These are phyloP conservation scores for Dactylorhiza incarnata DNA, from an alignment of 106 monocot genomes.

Conservation along the genomic window DNA sequence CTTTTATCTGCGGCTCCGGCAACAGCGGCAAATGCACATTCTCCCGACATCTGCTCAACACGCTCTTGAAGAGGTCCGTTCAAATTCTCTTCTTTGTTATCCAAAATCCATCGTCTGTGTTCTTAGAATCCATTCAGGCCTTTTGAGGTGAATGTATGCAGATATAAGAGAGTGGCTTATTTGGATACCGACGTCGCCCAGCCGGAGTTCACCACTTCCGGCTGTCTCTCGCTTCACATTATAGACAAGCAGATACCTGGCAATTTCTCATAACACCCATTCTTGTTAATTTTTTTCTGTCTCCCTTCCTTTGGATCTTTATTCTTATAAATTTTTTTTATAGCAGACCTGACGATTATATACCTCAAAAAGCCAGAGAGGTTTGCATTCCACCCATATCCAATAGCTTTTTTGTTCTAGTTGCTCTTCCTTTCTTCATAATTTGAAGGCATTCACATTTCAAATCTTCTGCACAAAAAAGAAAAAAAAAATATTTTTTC, in stretches of 20 bases:
- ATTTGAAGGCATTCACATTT: not conserved
- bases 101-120: not conserved
- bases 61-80: slow-evolving; percentile 45
- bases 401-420: not conserved
- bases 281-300: not conserved
- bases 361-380: slow-evolving; percentile 55
- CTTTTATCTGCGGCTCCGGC: slow-evolving; percentile 33
- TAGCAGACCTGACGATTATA: slow-evolving; percentile 49
- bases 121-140: not conserved
- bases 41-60: slow-evolving; percentile 36
- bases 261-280: not conserved
- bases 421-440: not conserved
- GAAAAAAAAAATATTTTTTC: not conserved
- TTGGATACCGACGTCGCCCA: slow-evolving; percentile 83
- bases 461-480: not conserved
- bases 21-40: slow-evolving; percentile 44
- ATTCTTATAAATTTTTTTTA: not conserved
- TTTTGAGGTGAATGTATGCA: slow-evolving; percentile 11
- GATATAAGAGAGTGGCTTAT: slow-evolving; percentile 65
- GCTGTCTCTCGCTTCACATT: slow-evolving; percentile 71
- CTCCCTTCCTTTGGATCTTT: not conserved
- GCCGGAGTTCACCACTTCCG: slow-evolving; percentile 79
- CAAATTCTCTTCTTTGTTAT: not conserved
- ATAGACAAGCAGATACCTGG: slow-evolving; percentile 49
- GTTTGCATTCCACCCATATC: slow-evolving; percentile 19